Conservation (phyloP, 495 filamentous ascomycete genomes). For the Rhypophila decipiens region DNA sequence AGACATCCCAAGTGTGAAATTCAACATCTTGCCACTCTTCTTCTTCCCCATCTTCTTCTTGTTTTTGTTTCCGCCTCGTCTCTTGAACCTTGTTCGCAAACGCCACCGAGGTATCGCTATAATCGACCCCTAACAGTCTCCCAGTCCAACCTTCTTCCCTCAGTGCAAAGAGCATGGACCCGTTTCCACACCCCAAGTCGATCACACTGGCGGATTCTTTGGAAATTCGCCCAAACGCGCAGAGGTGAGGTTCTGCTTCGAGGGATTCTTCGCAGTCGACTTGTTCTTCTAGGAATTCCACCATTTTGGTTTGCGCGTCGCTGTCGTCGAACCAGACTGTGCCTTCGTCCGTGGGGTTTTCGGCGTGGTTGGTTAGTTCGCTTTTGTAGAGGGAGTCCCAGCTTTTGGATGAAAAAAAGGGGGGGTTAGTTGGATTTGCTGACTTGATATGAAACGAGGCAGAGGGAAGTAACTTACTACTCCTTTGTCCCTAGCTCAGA, state of each 20-base stretch:
- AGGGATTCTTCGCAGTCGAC: no score
- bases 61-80: constrained; percentile 20
- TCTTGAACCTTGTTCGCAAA: constrained; percentile 52
- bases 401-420: constrained; percentile 28
- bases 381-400: constrained; percentile 61
- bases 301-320: constrained; percentile 55
- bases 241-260: no score
- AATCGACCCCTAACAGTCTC: constrained; percentile 79
- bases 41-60: constrained; percentile 6
- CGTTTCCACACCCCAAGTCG: constrained; percentile 84
- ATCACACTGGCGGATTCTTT: constrained; percentile 44
- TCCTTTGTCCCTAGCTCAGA: constrained; percentile 63
- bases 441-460: not conserved
- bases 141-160: constrained; percentile 53
- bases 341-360: constrained; percentile 56
- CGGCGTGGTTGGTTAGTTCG: constrained; percentile 56
- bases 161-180: constrained; percentile 74
- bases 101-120: constrained; percentile 64
- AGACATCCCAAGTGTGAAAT: constrained; percentile 74
- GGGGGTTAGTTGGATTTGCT: not conserved
- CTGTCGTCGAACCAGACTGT: constrained; percentile 75
- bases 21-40: constrained; percentile 14
- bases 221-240: no score
- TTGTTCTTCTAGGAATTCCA: constrained; percentile 46
- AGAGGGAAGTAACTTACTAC: constrained; percentile 44